Evolutionary conservation across 75 land plant genomes (phyloP), one percentile per base, ranked within the genome.

Genomic region (Pinus taeda): DNA sequence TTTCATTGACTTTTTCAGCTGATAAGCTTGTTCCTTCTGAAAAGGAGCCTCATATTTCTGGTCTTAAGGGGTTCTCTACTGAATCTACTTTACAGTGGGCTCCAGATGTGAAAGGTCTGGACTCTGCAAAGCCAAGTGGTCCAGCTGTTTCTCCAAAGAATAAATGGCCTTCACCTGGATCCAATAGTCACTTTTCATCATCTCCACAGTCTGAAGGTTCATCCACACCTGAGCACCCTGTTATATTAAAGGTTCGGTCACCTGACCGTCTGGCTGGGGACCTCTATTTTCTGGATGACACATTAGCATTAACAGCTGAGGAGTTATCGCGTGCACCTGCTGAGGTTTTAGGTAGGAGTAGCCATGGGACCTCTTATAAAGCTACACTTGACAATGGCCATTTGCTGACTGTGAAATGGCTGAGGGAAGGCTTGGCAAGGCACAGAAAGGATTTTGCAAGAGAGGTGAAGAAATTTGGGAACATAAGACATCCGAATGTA

Each of bases 281-380:
- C 13, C 84, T 97, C 11, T 81, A 86, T 84, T 90, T 97, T 78
- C 88, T 97, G 45, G 99, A 95, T 84, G 89, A 90, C 57, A 83
- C 91, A 20, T 72, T 95, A 14, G 77, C 74, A 11, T 84, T 97
- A 69, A 91, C 96, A 76, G 93, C 98, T 2, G 99, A 97, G 76
- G 96, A 97, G 83, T 70, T 97, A 36, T 95, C 99, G 30, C 83
- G 92, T 73, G 99, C 99, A 15, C 99, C 99, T 57, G 99, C 99
- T 13, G 99, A 97, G 78, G 95, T 97, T 8, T 71, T 97, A 76
- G 99, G 99, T 29, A 82, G 98, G 61, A 97, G 99, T 78, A 95
- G 98, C 82, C 99, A 97, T 83, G 99, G 99, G 14, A 97, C 99
- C 12, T 91, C 98, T 60, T 97, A 97, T 63, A 88, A 92, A 69